Evolutionary conservation across 495 filamentous ascomycete species (phyloP), one percentile per base, ranked within the genome.

Genomic region (Hypoxylon rickii): DNA sequence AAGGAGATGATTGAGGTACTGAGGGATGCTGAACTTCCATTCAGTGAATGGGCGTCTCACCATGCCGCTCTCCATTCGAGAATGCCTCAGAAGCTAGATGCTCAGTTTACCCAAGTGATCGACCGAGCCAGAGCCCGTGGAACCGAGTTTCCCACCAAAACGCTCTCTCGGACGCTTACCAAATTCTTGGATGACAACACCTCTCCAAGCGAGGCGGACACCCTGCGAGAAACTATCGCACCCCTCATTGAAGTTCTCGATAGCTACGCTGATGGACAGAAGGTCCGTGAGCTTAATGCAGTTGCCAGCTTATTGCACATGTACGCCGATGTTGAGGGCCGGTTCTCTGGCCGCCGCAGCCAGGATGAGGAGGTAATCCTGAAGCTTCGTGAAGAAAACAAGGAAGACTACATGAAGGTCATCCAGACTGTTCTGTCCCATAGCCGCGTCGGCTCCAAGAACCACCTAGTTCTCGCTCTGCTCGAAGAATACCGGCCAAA

Each of bases 321-420:
- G 59, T 98, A 97, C 73, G 86, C 83, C 52, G 83, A 84, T 5
- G 82, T 96, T 16, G 94, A 98, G 76, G 83, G 81, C 49, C 79
- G 92, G 15, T 98, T 97, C 79, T 91, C 89, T 11, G 86, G 86
- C 19, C 87, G 87, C 42, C 88, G 88, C 44, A 78, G 81, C 57
- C 88, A 95, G 42, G 95, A 98, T 53, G 94, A 98, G 69, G 94
- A 96, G 65, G 92, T 96, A 49, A 88, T 98, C 55, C 81, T 98
- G 38, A 90, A 87, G 71, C 89, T 98, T 18, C 85, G 94, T 73
- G 94, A 98, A 55, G 89, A 96, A 78, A 88, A 97, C 79, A 96
- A 89, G 77, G 94, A 97, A 19, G 89, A 96, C 65, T 86, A 93
- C 53, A 58, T 77, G 45, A 86, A 85, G 67, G 89, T 96, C 49